A percentile compares a stretch with the other conserved stretches of the same genome.
Conservation (phyloP, 257 asterid species). For the Rauvolfia tetraphylla region DNA sequence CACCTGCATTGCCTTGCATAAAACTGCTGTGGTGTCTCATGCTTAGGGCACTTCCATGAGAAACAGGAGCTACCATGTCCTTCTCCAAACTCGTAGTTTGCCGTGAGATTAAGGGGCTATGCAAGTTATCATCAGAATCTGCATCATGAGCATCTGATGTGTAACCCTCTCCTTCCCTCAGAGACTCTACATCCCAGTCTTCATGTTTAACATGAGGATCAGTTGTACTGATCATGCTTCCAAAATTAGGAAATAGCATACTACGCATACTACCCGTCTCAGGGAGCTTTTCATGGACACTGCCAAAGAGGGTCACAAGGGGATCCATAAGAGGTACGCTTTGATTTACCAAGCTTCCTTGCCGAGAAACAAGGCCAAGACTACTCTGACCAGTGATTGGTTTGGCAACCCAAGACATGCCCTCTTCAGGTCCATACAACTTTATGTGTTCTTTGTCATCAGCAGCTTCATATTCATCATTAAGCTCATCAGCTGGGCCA, state of each 20-base stretch:
- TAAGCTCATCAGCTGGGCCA: constrained; percentile 21
- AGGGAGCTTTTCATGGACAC: constrained; percentile 26
- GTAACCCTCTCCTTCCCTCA: constrained; percentile 20
- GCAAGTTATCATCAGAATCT: constrained; percentile 24
- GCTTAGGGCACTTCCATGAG: constrained; percentile 17
- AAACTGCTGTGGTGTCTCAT: constrained; percentile 19
- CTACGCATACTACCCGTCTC: constrained; percentile 21
- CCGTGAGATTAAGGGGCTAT: constrained; percentile 25
- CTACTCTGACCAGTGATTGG: constrained; percentile 22
- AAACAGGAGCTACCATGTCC: constrained; percentile 17
- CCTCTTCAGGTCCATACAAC: constrained; percentile 21
- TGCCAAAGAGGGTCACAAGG: constrained; percentile 25
- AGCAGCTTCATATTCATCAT: constrained; percentile 15
- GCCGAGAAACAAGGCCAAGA: constrained; percentile 20
- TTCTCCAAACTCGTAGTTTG: constrained; percentile 24
- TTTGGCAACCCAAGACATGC: constrained; percentile 23
- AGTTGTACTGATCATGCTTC: constrained; percentile 21
- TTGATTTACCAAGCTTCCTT: constrained; percentile 22
- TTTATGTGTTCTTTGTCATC: constrained; percentile 15
- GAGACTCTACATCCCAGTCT: constrained; percentile 26
- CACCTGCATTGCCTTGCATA: constrained; percentile 8
- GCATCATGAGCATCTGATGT: constrained; percentile 10
- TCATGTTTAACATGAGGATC: constrained; percentile 18
- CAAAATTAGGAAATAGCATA: constrained; percentile 22
- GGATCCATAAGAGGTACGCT: constrained; percentile 23